Base-by-base conservation (phyloP, 495 filamentous ascomycete genomes). In the Aspergillus steynii region DNA sequence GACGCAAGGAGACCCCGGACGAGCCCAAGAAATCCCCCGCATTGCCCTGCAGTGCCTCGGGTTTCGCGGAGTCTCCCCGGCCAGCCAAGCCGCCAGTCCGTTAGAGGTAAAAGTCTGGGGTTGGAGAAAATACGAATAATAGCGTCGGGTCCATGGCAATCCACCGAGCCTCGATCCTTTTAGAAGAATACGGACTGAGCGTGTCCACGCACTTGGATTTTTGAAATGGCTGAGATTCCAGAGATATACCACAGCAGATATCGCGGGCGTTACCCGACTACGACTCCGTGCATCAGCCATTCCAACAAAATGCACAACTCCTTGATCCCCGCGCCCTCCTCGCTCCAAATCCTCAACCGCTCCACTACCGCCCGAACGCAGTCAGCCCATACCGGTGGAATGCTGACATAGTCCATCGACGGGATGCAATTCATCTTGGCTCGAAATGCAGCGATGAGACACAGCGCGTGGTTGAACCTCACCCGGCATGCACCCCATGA, bases 401-500 rank as follows among this genome's bases (percentile, higher is more conserved):
- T 47, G 42, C 42, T 66, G 37, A 72, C 57, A 62, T 68, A 66
- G 49, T 66, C 63, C 26, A 63, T 61, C 32, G 67, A 62, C n/a
- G 60, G 50, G 20, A 63, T 53, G 47, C 63, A 62, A 50, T 62
- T 60, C 29, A 63, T 29, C 53, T 72, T 72, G 26, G 65, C 67
- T 14, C 67, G 61, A 29, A 70, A 70, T 45, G 57, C 69, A 34
- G 69, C 69, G 59, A 72, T 66, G 37, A 72, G 61, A 50, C 69
- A 72, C 26, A 70, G 56, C 29, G 69, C 68, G 58, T 72, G 69
- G 52, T 72, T 72, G 34, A 72, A 72, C 28, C 69, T 63, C 29
- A 72, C 69, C 15, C 69, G 65, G 55, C 69, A 72, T 29, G 67
- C 69, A 46, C 69, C 69, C 69, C 69, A 72, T 34, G 69, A 72